Conservation (phyloP, 2,329 filamentous ascomycete genomes). For the Biscogniauxia mediterranea region DNA sequence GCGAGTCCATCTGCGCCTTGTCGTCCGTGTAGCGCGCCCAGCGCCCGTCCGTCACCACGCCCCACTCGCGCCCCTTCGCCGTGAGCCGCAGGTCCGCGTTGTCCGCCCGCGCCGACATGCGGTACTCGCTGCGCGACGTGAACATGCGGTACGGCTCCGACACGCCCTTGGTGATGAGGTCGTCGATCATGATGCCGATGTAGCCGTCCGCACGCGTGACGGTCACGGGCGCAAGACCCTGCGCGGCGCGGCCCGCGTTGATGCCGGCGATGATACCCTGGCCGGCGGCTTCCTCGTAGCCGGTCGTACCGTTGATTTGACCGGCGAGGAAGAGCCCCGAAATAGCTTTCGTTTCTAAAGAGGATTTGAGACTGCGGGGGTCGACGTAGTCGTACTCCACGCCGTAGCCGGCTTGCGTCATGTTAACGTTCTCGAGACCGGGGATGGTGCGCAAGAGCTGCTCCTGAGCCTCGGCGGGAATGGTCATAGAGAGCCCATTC, state of each 20-base stretch:
- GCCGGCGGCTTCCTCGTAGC: slow-evolving; percentile 94
- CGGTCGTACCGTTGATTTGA: slow-evolving; percentile 97
- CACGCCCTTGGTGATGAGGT: slow-evolving; percentile 93
- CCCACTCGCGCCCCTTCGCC: slow-evolving; percentile 69
- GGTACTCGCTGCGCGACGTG: slow-evolving; percentile 91
- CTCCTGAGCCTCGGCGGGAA: slow-evolving; percentile 84
- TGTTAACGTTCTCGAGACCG: slow-evolving; percentile 84
- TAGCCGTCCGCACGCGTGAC: slow-evolving; percentile 86
- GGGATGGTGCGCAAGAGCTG: slow-evolving; percentile 79
- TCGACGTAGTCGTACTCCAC: slow-evolving; percentile 99
- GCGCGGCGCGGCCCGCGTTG: slow-evolving; percentile 83
- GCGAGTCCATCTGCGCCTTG: slow-evolving; percentile 62
- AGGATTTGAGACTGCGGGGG: slow-evolving; percentile 81
- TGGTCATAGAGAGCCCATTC: slow-evolving; percentile 95
- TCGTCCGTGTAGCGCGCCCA: slow-evolving; percentile 71
- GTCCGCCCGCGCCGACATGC: slow-evolving; percentile 87
- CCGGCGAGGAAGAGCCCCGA: slow-evolving; percentile 86
- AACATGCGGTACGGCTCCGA: slow-evolving; percentile 99
- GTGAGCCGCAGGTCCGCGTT: slow-evolving; percentile 91
- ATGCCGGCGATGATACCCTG: slow-evolving; percentile 91
- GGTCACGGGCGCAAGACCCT: slow-evolving; percentile 61
- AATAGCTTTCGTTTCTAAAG: slow-evolving; percentile 91
- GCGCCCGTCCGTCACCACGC: slow-evolving; percentile 74
- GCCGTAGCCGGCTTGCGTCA: slow-evolving; percentile 94
- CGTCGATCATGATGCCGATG: slow-evolving; percentile 98